These are phyloP conservation scores for Cyclocybe cylindracea DNA, from an alignment of 768 basidiomycete species.

Conservation along the genomic window DNA sequence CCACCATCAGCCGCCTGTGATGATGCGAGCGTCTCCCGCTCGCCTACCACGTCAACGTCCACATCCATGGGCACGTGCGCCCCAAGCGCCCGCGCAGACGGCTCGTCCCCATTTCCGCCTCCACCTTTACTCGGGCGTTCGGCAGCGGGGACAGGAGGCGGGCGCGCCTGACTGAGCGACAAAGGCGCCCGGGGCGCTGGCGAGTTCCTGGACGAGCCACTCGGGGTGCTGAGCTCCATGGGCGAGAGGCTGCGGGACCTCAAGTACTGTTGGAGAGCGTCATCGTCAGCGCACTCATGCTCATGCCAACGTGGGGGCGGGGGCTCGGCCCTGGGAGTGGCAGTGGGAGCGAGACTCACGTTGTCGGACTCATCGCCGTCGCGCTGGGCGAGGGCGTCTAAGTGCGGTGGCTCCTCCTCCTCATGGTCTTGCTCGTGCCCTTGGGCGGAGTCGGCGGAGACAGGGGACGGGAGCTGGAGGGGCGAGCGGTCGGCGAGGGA, in stretches of 20 bases:
- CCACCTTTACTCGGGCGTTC: background rate
- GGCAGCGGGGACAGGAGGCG: background rate
- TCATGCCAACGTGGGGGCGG: no score
- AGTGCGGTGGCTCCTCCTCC: background rate
- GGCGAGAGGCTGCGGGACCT: slow-evolving; percentile 50
- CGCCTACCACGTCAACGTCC: no score
- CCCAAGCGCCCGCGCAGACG: background rate
- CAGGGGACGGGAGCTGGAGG: slow-evolving; percentile 22
- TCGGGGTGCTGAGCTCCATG: slow-evolving; percentile 60
- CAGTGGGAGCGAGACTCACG: slow-evolving; percentile 11
- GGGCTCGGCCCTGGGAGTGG: background rate
- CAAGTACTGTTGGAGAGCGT: slow-evolving; percentile 16
- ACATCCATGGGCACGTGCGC: no score
- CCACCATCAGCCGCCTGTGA: no score
- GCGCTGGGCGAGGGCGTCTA: slow-evolving; percentile 12
- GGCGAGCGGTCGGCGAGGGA: slow-evolving; percentile 12
- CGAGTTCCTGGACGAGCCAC: slow-evolving; percentile 28
- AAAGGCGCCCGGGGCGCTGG: slow-evolving; percentile 8
- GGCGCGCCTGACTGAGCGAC: background rate
- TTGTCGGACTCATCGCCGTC: slow-evolving; percentile 15
- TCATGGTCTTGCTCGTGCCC: no score
- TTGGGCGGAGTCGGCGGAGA: slow-evolving; percentile 21
- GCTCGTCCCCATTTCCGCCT: background rate
- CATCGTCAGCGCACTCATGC: background rate
- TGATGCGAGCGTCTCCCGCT: no score